A percentile compares a stretch with the other conserved stretches of the same genome.
phyloP scores from a whole-genome alignment of 495 filamentous ascomycete species.

The Paragyromitra xinjiangensis region DNA sequence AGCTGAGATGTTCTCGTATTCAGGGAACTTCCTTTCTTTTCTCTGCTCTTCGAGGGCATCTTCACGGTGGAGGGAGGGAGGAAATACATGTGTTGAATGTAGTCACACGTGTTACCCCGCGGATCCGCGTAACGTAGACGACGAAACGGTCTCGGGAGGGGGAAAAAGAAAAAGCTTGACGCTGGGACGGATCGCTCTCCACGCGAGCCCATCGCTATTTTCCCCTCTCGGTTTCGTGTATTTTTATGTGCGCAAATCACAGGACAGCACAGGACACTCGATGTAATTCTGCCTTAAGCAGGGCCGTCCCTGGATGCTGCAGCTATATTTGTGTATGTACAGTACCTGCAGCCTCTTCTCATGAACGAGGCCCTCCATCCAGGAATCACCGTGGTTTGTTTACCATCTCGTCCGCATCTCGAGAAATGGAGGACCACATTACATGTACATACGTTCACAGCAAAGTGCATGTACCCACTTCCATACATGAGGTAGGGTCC shows the following conservation, averaged over 20 bases:
- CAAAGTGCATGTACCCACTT: neutral
- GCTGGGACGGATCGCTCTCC: neutral
- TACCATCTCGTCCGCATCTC: conserved; percentile 1
- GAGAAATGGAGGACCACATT: too few relatives aligned
- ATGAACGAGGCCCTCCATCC: neutral
- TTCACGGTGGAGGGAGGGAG: neutral
- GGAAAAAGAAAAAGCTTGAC: conserved; percentile 10
- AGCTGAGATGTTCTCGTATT: conserved; percentile 11
- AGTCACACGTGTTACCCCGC: conserved; percentile 32
- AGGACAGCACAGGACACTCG: conserved; percentile 7
- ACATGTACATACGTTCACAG: neutral
- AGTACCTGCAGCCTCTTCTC: conserved; percentile 20
- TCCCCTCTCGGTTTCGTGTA: neutral
- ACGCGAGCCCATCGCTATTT: conserved; percentile 9
- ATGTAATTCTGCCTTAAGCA: conserved; percentile 13
- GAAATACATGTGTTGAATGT: neutral
- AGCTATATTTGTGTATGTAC: conserved; percentile 9
- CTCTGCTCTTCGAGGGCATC: neutral
- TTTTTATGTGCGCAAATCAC: conserved; percentile 45
- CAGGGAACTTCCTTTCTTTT: neutral
- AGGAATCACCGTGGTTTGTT: neutral
- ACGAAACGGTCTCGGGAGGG: neutral
- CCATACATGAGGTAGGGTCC: neutral
- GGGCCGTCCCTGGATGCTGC: neutral
- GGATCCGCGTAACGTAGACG: neutral